Evolutionary conservation across 1,284 basidiomycete species (phyloP).

Genomic region (Ceratobasidium sp.): DNA sequence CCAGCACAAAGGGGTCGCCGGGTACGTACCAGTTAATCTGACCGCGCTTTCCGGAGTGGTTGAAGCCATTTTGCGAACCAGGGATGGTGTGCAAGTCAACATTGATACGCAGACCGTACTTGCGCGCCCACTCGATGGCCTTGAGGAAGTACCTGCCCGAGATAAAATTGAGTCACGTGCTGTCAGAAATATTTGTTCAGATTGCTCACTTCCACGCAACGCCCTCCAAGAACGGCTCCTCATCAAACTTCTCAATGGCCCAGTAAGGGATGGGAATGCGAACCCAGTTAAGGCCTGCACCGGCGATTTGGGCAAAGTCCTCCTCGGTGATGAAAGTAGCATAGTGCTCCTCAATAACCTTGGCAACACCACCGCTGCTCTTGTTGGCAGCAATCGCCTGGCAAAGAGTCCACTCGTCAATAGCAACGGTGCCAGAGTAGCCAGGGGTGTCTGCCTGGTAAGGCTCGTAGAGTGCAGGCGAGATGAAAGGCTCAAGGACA

Average conservation of each 20-base stretch:
- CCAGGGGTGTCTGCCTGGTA: constrained; percentile 45
- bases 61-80: constrained; percentile 54
- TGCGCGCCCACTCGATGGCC: constrained; percentile 62
- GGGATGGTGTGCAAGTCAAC: constrained; percentile 63
- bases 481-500: constrained; percentile 65
- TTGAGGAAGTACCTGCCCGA: constrained; percentile 58
- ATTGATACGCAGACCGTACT: constrained; percentile 65
- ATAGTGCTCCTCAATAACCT: constrained; percentile 61
- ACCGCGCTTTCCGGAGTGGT: constrained; percentile 61
- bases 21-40: constrained; percentile 49
- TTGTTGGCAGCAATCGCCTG: constrained; percentile 56
- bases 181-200: not conserved
- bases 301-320: constrained; percentile 65
- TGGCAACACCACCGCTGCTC: constrained; percentile 46
- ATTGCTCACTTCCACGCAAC: constrained; percentile 46
- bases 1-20: constrained; percentile 48
- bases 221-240: constrained; percentile 59
- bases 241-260: constrained; percentile 59
- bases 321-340: constrained; percentile 63
- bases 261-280: constrained; percentile 63
- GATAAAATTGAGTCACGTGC: constrained; percentile 53
- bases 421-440: constrained; percentile 47
- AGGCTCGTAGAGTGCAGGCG: constrained; percentile 60
- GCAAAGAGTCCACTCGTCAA: constrained; percentile 63
- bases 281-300: constrained; percentile 63